phyloP scores from a whole-genome alignment of 176 grass and related monocot genomes.

The Cocos nucifera region DNA sequence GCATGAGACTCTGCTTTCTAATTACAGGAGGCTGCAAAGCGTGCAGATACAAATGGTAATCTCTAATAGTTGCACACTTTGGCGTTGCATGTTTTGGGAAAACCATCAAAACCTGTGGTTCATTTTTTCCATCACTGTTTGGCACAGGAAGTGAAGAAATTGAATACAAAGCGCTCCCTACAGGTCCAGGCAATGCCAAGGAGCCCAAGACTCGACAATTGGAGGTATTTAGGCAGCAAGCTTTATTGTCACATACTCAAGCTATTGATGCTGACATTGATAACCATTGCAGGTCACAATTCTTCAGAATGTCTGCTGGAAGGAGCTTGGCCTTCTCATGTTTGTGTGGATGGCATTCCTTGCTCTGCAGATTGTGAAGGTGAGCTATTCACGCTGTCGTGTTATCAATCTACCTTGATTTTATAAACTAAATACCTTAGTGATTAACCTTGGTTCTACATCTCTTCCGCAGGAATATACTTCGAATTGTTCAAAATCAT shows the following conservation, averaged over 20 bases:
- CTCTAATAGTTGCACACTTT: not conserved
- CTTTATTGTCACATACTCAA: too few relatives aligned
- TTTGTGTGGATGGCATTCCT: slow-evolving; percentile 14
- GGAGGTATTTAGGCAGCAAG: not conserved
- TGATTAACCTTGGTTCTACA: not conserved
- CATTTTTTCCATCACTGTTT: too few relatives aligned
- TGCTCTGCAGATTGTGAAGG: slow-evolving; percentile 8
- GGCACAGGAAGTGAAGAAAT: not conserved
- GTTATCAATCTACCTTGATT: too few relatives aligned
- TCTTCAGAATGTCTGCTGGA: slow-evolving; percentile 14
- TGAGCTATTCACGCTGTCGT: not conserved
- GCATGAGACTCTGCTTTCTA: not conserved
- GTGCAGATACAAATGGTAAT: not conserved
- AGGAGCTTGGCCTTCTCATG: slow-evolving; percentile 16
- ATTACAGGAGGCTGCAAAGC: slow-evolving; percentile 7
- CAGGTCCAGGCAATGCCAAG: not conserved
- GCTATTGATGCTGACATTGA: not conserved
- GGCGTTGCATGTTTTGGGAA: too few relatives aligned
- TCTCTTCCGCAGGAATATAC: slow-evolving; percentile 4
- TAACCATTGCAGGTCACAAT: not conserved
- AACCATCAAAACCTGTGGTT: too few relatives aligned
- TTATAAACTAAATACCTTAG: not conserved
- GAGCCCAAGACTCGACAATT: not conserved
- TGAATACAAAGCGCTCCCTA: slow-evolving; percentile 4
- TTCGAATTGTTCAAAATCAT: slow-evolving; percentile 6